Base-by-base conservation (phyloP, 2,329 filamentous ascomycete species). In the Pyricularia sp. region DNA sequence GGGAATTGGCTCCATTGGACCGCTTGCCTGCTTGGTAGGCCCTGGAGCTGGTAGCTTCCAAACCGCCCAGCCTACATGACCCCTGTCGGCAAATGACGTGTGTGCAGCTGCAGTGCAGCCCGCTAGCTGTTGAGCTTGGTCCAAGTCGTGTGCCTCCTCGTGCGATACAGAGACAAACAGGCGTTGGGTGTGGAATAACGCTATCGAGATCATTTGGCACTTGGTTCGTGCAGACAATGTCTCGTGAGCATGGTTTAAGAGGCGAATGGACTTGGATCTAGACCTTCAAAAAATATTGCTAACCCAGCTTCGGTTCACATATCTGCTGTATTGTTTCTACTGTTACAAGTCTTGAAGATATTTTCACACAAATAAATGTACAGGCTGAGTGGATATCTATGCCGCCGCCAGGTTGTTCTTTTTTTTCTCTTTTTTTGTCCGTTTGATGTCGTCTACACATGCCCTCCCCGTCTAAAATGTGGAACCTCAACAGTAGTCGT, bases 61-160 rank as follows among this genome's bases (percentile, higher is more conserved):
- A 59, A 58, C 55, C 10, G n/a, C n/a, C n/a, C 55, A 23, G n/a
- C 12, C 23, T 10, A 59, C 14, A 3, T 6, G 4, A 64, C 63
- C 61, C 71, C 71, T 71, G 25, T 30, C 65, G 63, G 26, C 28
- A 65, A 65, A 65, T 65, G 63, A 65, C 63, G 26, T 65, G 63
- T 23, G 33, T 36, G 31, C 10, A 7, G 10, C 7, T 11, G 31
- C 31, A 36, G 33, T 36, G 63, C 63, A 28, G 63, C 63, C 58
- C 58, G 58, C 58, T 61, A 61, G 58, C 58, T 17, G 10, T 61
- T 61, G n/a, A 25, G n/a, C 58, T 26, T 50, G 42, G 42, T 50
- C 42, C 42, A 50, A 50, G 42, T 50, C 42, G 42, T 50, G 42
- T 50, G 42, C 42, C 42, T 50, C 42, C 42, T 50, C 42, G 20